Conservation (phyloP, 1,139 yeast species). For the Candida frijolesensis region DNA sequence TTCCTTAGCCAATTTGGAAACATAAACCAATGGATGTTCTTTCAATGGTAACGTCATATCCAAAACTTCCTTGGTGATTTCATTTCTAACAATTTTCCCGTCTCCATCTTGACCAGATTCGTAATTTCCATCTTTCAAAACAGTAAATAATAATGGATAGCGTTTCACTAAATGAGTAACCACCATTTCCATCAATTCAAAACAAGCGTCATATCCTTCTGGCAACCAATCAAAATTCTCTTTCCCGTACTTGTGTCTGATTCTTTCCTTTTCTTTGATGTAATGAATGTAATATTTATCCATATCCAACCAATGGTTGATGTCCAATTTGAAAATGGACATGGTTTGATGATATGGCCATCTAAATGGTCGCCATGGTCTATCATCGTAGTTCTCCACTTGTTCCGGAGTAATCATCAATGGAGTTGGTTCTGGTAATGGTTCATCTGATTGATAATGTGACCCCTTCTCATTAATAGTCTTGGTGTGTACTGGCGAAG, state of each 20-base stretch:
- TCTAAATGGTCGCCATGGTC: constrained; percentile 82
- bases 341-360: constrained; percentile 83
- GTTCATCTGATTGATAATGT: constrained; percentile 17
- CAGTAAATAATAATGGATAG: constrained; percentile 63
- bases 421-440: constrained; percentile 56
- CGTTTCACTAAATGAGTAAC: constrained; percentile 59
- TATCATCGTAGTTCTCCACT: constrained; percentile 63
- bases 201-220: constrained; percentile 63
- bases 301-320: constrained; percentile 80
- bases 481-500: not conserved
- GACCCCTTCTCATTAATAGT: not conserved
- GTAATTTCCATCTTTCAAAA: constrained; percentile 36
- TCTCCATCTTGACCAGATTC: constrained; percentile 18
- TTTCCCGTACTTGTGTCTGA: constrained; percentile 58
- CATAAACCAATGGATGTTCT: constrained; percentile 63
- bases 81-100: constrained; percentile 54
- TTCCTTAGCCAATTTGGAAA: constrained; percentile 72
- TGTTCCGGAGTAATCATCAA: constrained; percentile 67
- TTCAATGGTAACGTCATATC: constrained; percentile 62
- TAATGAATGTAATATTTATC: constrained; percentile 72
- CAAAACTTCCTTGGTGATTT: constrained; percentile 59
- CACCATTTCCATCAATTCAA: constrained; percentile 65
- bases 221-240: constrained; percentile 70
- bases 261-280: constrained; percentile 60
- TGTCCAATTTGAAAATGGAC: constrained; percentile 69